Percentiles rank a stretch among this genome's conserved stretches.
Conservation (phyloP, 345 rosid species). For the Arabis alpina region DNA sequence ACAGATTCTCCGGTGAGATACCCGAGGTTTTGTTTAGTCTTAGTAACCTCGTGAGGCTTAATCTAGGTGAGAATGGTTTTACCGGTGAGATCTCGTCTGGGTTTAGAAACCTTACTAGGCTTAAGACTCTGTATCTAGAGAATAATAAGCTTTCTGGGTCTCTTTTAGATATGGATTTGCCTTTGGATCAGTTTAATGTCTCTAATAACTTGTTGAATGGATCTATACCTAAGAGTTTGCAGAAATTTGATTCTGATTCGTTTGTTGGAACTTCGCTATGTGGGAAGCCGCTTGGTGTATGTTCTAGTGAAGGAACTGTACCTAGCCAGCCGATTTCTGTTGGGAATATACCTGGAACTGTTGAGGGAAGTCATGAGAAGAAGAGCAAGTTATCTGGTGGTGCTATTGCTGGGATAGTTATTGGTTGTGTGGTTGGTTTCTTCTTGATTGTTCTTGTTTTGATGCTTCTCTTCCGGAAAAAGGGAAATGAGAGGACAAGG, state of each 20-base stretch:
- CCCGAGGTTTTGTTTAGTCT: slow-evolving; percentile 64
- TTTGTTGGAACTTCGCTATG: slow-evolving; percentile 81
- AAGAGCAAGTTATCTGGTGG: slow-evolving; percentile 73
- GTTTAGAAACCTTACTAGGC: slow-evolving; percentile 67
- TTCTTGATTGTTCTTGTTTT: slow-evolving; percentile 53
- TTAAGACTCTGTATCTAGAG: slow-evolving; percentile 74
- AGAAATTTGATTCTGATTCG: slow-evolving; percentile 52
- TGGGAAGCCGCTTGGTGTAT: slow-evolving; percentile 67
- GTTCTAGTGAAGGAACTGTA: slow-evolving; percentile 43
- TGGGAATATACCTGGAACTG: slow-evolving; percentile 38
- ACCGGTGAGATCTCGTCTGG: slow-evolving; percentile 65
- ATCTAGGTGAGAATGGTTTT: slow-evolving; percentile 66
- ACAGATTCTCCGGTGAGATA: slow-evolving; percentile 74
- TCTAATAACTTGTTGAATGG: slow-evolving; percentile 83
- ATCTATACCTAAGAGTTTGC: slow-evolving; percentile 60
- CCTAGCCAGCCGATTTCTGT: slow-evolving; percentile 57
- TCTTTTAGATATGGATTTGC: slow-evolving; percentile 51
- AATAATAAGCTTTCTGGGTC: slow-evolving; percentile 68
- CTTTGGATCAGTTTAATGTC: slow-evolving; percentile 75
- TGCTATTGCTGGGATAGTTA: slow-evolving; percentile 85
- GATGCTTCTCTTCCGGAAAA: slow-evolving; percentile 64
- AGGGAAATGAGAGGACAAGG: slow-evolving; percentile 56
- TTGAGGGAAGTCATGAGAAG: slow-evolving; percentile 28
- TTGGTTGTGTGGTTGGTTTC: slow-evolving; percentile 73
- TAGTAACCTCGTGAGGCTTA: slow-evolving; percentile 61